These are phyloP conservation scores for Lasiodiplodia sp. DNA, from an alignment of 2,329 filamentous ascomycete genomes.

Conservation along the genomic window DNA sequence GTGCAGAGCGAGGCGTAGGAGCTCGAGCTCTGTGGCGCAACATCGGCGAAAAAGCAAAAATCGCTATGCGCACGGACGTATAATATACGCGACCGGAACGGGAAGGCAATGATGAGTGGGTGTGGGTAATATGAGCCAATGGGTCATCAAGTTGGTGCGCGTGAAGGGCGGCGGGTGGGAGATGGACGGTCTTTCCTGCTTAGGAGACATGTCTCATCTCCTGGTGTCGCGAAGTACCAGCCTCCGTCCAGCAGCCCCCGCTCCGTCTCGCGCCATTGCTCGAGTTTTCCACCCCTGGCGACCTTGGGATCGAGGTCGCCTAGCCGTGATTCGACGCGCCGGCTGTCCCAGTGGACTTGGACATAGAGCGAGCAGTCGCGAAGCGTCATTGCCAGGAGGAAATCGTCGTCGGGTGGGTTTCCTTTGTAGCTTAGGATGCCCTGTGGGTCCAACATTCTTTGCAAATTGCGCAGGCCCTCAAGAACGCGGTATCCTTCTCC, in stretches of 20 bases:
- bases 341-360: constrained; percentile 35
- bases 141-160: constrained; percentile 15
- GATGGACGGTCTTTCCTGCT: constrained; percentile 25
- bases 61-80: constrained; percentile 18
- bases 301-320: constrained; percentile 57
- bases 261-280: constrained; percentile 29
- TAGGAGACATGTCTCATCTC: constrained; percentile 29
- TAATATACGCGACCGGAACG: constrained; percentile 14
- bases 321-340: constrained; percentile 49
- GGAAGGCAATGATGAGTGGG: constrained; percentile 13
- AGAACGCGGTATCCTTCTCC: constrained; percentile 48
- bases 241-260: constrained; percentile 9
- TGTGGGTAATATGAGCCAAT: constrained; percentile 7
- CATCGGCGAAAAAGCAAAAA: constrained; percentile 9
- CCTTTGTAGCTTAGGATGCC: constrained; percentile 40
- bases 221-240: constrained; percentile 17
- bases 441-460: constrained; percentile 47
- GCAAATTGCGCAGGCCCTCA: constrained; percentile 45
- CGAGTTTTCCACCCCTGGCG: constrained; percentile 26
- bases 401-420: constrained; percentile 8
- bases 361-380: constrained; percentile 57
- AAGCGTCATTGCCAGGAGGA: constrained; percentile 56
- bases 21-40: constrained; percentile 5
- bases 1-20: not conserved
- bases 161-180: constrained; percentile 16